phyloP scores from a whole-genome alignment of 345 rosid species.

The Bruguiera parviflora region DNA sequence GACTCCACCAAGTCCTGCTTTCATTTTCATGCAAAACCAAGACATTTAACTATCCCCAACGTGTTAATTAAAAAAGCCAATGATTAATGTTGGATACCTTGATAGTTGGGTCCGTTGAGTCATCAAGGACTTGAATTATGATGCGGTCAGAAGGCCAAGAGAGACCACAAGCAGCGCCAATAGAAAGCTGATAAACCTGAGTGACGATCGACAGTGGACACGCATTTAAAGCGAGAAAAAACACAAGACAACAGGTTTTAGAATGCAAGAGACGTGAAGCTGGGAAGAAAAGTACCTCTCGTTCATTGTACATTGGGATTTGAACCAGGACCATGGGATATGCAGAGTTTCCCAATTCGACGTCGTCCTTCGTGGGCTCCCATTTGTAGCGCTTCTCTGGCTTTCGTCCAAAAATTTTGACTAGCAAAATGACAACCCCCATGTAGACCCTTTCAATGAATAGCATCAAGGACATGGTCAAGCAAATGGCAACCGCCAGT shows the following conservation, averaged over 20 bases:
- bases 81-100: slow-evolving; percentile 38
- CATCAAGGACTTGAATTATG: slow-evolving; percentile 86
- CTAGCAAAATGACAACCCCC: slow-evolving; percentile 64
- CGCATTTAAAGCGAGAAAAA: background rate
- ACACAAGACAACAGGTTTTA: background rate
- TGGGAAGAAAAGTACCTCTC: slow-evolving; percentile 56
- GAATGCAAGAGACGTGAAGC: no score
- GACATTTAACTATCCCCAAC: background rate
- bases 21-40: slow-evolving; percentile 11
- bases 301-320: slow-evolving; percentile 96
- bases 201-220: background rate
- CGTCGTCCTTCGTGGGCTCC: slow-evolving; percentile 82
- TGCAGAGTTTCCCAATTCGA: slow-evolving; percentile 73
- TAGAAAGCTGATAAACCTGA: slow-evolving; percentile 16
- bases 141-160: slow-evolving; percentile 98
- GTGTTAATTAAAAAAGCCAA: background rate
- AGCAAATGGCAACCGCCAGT: slow-evolving; percentile 56
- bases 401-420: slow-evolving; percentile 71
- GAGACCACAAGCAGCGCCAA: slow-evolving; percentile 95
- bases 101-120: slow-evolving; percentile 82
- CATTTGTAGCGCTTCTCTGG: slow-evolving; percentile 79
- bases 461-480: slow-evolving; percentile 84
- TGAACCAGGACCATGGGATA: slow-evolving; percentile 92
- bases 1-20: slow-evolving; percentile 72
- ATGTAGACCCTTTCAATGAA: slow-evolving; percentile 85